phyloP scores from a whole-genome alignment of 768 basidiomycete species.

The Naganishia vaughanmartiniae region DNA sequence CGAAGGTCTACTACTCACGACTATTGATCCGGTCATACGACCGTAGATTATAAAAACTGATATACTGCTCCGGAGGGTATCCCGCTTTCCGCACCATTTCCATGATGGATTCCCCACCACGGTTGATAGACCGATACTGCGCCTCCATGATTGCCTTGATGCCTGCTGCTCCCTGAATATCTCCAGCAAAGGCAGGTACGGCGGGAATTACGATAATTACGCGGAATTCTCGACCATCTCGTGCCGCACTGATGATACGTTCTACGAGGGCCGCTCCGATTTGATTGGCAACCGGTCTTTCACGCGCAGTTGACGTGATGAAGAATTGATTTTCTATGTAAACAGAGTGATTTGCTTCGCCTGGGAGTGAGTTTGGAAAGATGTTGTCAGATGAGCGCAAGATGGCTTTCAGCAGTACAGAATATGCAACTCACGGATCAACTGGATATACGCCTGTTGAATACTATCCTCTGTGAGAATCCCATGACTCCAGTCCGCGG shows the following conservation, averaged over 20 bases:
- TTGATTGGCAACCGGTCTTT: constrained; percentile 71
- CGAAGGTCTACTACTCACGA: constrained; percentile 20
- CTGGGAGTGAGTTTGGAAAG: constrained; percentile 42
- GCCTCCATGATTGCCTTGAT: constrained; percentile 74
- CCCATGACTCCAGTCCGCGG: constrained; percentile 91
- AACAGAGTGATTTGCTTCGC: constrained; percentile 83
- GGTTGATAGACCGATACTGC: constrained; percentile 70
- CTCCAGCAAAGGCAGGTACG: constrained; percentile 83
- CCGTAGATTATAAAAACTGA: constrained; percentile 88
- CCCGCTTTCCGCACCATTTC: constrained; percentile 38
- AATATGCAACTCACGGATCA: neutral
- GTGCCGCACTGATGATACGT: constrained; percentile 77
- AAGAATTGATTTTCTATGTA: constrained; percentile 65
- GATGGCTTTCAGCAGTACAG: neutral
- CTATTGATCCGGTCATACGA: constrained; percentile 82
- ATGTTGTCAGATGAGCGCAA: constrained; percentile 53
- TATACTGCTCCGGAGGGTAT: constrained; percentile 56
- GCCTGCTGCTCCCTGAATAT: constrained; percentile 64
- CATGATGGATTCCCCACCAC: constrained; percentile 47
- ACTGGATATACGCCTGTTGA: constrained; percentile 55
- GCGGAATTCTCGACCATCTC: constrained; percentile 71
- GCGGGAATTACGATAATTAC: constrained; percentile 83
- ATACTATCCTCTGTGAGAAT: constrained; percentile 85
- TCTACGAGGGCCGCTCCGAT: constrained; percentile 80
- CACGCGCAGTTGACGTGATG: constrained; percentile 68